Evolutionary conservation across 2,329 filamentous ascomycete genomes (phyloP).

Genomic region (Pseudocercospora crystallina): DNA sequence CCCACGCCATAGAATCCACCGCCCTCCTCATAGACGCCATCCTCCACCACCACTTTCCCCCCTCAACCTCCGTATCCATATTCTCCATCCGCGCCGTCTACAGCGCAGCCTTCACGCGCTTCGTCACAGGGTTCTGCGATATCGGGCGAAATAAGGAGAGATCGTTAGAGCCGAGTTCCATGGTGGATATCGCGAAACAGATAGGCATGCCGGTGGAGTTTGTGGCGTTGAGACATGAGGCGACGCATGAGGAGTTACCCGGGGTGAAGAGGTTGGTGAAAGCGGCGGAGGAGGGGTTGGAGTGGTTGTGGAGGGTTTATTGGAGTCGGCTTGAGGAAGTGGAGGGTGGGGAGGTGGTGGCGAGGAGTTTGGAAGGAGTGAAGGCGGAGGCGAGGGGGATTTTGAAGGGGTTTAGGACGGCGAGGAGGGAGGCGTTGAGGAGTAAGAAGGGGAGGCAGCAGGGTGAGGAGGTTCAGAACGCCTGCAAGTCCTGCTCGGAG

Average conservation of each 20-base stretch:
- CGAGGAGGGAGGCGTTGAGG: constrained; percentile 32
- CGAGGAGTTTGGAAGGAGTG: constrained; percentile 35
- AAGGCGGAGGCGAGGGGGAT: constrained; percentile 30
- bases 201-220: constrained; percentile 73
- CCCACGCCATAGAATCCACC: constrained; percentile 77
- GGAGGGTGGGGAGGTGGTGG: constrained; percentile 25
- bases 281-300: constrained; percentile 67
- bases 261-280: constrained; percentile 70
- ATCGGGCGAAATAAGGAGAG: constrained; percentile 63
- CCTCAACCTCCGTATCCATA: constrained; percentile 39
- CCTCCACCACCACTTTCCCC: constrained; percentile 57
- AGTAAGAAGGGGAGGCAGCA: constrained; percentile 30
- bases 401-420: constrained; percentile 28
- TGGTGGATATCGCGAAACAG: constrained; percentile 69
- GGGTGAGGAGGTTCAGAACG: constrained; percentile 10
- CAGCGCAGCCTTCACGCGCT: constrained; percentile 66
- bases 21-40: constrained; percentile 69
- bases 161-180: constrained; percentile 61
- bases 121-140: constrained; percentile 78
- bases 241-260: constrained; percentile 84
- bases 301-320: constrained; percentile 89
- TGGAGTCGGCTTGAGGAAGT: constrained; percentile 59
- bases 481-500: constrained; percentile 13
- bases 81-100: constrained; percentile 70
- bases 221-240: constrained; percentile 85